Evolutionary conservation across 2,329 filamentous ascomycete genomes (phyloP).

Genomic region (Penicillium sp.): DNA sequence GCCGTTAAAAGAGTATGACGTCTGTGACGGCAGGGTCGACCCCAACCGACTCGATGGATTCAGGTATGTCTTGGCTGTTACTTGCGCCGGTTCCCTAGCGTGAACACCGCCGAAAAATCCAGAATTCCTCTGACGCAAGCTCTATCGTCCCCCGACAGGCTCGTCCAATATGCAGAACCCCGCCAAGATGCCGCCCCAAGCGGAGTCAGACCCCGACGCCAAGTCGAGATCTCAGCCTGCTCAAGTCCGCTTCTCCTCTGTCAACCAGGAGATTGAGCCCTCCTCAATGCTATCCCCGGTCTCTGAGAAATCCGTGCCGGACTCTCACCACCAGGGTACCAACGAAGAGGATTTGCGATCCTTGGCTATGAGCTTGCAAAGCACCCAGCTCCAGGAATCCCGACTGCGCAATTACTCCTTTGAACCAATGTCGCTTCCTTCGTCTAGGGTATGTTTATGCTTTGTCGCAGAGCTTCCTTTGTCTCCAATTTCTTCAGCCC

Average conservation of each 20-base stretch:
- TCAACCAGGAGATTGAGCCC: conserved; percentile 68
- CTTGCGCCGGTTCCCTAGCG: neutral
- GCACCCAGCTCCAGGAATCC: conserved; percentile 74
- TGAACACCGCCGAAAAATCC: neutral
- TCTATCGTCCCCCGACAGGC: conserved; percentile 13
- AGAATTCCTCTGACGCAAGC: conserved; percentile 12
- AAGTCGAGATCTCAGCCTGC: conserved; percentile 32
- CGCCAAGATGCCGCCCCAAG: conserved; percentile 25
- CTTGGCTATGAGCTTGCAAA: conserved; percentile 71
- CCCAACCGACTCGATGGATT: conserved; percentile 26
- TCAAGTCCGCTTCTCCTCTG: conserved; percentile 69
- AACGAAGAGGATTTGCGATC: conserved; percentile 66
- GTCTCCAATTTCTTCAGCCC: neutral
- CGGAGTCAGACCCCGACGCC: conserved; percentile 27
- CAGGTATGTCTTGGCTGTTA: conserved; percentile 31
- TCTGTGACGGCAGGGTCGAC: conserved; percentile 34
- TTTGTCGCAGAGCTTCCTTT: neutral
- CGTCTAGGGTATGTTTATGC: conserved; percentile 41
- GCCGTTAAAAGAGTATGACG: conserved; percentile 36
- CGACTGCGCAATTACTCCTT: conserved; percentile 86
- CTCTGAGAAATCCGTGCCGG: conserved; percentile 10
- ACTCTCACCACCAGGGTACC: conserved; percentile 24
- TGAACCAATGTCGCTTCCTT: conserved; percentile 83
- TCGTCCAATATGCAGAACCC: conserved; percentile 19
- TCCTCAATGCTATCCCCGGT: conserved; percentile 28